Percentiles rank a stretch among this genome's conserved stretches.
Evolutionary conservation across 192 early-diverging fungal genomes (phyloP).

Genomic region (Gigaspora rosea): DNA sequence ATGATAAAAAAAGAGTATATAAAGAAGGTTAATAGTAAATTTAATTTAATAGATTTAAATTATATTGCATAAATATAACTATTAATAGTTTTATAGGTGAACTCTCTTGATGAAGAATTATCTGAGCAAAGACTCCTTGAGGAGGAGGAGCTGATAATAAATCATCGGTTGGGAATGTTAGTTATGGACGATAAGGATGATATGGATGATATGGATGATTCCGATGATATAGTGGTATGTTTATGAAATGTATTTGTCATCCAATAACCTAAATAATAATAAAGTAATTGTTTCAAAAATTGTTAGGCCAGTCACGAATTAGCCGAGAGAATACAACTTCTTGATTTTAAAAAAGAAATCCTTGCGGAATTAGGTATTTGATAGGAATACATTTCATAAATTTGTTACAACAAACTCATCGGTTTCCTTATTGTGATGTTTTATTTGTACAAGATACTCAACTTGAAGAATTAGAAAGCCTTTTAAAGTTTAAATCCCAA

Average conservation of each 20-base stretch:
- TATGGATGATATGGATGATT: background rate
- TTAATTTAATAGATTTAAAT: background rate
- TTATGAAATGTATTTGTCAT: background rate
- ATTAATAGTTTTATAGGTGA: background rate
- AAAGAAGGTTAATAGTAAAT: background rate
- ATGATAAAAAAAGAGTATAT: background rate
- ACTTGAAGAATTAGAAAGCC: background rate
- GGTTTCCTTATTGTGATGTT: background rate
- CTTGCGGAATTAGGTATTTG: background rate
- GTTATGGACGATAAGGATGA: background rate
- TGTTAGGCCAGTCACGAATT: background rate
- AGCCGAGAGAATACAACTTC: background rate
- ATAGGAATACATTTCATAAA: background rate
- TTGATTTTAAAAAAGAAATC: background rate
- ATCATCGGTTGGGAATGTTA: background rate
- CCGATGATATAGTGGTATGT: background rate
- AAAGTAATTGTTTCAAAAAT: no score
- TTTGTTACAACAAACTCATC: background rate
- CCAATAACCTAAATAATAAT: background rate
- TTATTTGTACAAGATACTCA: background rate
- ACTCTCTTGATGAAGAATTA: constrained; percentile 6
- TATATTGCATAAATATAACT: background rate
- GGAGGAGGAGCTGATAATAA: background rate
- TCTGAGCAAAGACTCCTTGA: background rate
- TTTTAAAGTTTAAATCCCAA: no score